Conservation (phyloP, 495 filamentous ascomycete species). For the Daldinia concentrica region DNA sequence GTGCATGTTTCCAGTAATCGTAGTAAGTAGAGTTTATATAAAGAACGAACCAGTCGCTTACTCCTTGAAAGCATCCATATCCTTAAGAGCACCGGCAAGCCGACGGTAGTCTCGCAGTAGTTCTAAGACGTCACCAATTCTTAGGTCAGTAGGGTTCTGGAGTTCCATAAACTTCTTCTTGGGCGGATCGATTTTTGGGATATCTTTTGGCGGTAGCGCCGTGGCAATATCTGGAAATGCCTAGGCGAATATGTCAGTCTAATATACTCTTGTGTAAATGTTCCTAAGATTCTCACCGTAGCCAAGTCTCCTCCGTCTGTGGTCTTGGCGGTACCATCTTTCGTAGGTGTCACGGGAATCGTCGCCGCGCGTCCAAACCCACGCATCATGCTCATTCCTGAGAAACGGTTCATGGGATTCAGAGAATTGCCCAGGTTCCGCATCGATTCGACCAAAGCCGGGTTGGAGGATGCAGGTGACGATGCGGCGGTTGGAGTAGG, state of each 20-base stretch:
- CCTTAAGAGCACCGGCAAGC: slow-evolving; percentile 73
- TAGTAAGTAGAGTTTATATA: background rate
- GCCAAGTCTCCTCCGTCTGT: slow-evolving; percentile 61
- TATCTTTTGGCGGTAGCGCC: slow-evolving; percentile 59
- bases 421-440: slow-evolving; percentile 82
- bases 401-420: slow-evolving; percentile 83
- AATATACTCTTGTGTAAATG: background rate
- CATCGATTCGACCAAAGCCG: slow-evolving; percentile 78
- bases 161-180: slow-evolving; percentile 83
- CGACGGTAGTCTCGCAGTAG: slow-evolving; percentile 89
- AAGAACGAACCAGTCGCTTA: background rate
- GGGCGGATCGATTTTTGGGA: slow-evolving; percentile 71
- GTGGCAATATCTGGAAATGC: slow-evolving; percentile 68
- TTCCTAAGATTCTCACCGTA: slow-evolving; percentile 50
- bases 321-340: slow-evolving; percentile 38
- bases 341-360: slow-evolving; percentile 45
- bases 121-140: slow-evolving; percentile 80
- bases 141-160: slow-evolving; percentile 79
- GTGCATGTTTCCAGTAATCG: background rate
- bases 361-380: slow-evolving; percentile 71
- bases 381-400: slow-evolving; percentile 72
- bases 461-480: slow-evolving; percentile 56
- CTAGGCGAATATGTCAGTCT: slow-evolving; percentile 45
- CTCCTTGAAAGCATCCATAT: slow-evolving; percentile 65
- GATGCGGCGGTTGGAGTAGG: slow-evolving; percentile 41